phyloP scores from a whole-genome alignment of 805 yeast species.

The Kuraishia ogatae region DNA sequence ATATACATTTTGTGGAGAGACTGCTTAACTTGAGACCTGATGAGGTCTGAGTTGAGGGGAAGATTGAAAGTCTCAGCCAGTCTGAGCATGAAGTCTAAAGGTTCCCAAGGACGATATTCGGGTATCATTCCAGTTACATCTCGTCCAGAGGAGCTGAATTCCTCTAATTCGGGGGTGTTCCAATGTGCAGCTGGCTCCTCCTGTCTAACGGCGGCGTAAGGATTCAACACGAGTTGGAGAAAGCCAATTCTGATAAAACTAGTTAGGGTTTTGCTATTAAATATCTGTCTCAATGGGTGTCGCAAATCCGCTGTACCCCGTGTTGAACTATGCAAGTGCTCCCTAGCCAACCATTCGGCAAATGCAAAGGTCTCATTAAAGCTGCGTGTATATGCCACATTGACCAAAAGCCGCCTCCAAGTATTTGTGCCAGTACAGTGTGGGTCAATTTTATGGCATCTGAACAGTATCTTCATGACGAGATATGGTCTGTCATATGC shows the following conservation, averaged over 20 bases:
- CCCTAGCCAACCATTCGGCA: conserved; percentile 1
- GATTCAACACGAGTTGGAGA: not conserved
- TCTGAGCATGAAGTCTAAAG: not conserved
- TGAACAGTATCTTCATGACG: not conserved
- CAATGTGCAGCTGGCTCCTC: not conserved
- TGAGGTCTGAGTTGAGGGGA: not conserved
- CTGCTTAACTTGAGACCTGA: not conserved
- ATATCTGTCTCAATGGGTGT: conserved; percentile 2
- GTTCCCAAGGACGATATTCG: conserved; percentile 2
- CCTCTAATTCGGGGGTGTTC: not conserved
- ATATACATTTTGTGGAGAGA: conserved; percentile 1
- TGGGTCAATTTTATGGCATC: not conserved
- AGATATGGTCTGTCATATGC: not conserved
- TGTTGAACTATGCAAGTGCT: not conserved
- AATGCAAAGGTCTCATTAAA: conserved; percentile 1
- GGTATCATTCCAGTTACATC: not conserved
- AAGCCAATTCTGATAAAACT: conserved; percentile 2
- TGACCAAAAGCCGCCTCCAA: conserved; percentile 2
- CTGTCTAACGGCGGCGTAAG: not conserved
- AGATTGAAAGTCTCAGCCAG: not conserved
- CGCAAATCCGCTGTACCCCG: not conserved
- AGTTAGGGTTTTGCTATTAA: not conserved
- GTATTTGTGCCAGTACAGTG: not conserved
- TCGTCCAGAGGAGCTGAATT: not conserved
- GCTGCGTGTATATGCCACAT: conserved; percentile 1